These are phyloP conservation scores for Fraxinus ornus DNA, from an alignment of 305 asterid species.

Conservation along the genomic window DNA sequence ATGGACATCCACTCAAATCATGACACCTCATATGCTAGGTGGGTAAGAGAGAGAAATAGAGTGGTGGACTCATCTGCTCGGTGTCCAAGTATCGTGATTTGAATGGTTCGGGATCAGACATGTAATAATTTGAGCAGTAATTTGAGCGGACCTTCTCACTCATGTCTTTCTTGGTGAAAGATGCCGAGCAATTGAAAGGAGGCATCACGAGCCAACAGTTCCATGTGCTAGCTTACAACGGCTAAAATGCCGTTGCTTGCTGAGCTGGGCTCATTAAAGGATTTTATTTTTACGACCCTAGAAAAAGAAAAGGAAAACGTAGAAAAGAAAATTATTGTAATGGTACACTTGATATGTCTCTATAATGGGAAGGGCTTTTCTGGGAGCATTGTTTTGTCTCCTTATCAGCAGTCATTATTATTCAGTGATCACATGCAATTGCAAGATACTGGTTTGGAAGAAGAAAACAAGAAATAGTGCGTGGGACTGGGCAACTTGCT, in stretches of 20 bases:
- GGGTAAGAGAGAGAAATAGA: background rate
- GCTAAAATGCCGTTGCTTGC: background rate
- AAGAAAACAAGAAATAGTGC: constrained; percentile 21
- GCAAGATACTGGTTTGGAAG: constrained; percentile 4
- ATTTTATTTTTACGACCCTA: background rate
- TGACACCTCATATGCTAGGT: background rate
- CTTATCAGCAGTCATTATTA: constrained; percentile 25
- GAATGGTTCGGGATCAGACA: background rate
- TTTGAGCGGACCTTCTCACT: background rate
- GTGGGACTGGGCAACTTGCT: constrained; percentile 38
- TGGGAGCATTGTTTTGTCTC: constrained; percentile 27
- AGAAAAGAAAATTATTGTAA: background rate
- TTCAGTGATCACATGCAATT: constrained; percentile 32
- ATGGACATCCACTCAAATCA: background rate
- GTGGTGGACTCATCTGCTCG: background rate
- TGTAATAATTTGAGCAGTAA: background rate
- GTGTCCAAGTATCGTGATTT: background rate
- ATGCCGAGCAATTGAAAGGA: background rate
- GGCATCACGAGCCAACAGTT: background rate
- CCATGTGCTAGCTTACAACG: background rate
- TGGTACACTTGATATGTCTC: constrained; percentile 17
- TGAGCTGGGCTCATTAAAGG: background rate
- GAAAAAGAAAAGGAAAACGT: background rate
- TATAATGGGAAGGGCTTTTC: constrained; percentile 12
- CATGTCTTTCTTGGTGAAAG: background rate